These are phyloP conservation scores for Parachaetomium inaequale DNA, from an alignment of 495 filamentous ascomycete species.

Conservation along the genomic window DNA sequence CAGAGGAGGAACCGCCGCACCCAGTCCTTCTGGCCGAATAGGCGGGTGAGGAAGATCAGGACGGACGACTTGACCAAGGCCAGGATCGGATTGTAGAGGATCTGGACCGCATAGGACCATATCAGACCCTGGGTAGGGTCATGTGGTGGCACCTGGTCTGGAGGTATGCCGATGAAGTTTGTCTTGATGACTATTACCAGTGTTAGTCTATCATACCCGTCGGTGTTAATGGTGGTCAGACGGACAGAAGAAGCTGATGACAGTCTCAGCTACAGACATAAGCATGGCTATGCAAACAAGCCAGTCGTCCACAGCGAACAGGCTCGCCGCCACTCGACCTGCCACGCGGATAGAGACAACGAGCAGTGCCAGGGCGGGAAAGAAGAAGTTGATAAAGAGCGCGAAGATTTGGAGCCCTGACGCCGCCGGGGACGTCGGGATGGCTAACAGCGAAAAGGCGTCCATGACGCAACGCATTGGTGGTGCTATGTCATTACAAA, in stretches of 20 bases:
- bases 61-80: constrained; percentile 57
- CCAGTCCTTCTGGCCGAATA: constrained; percentile 45
- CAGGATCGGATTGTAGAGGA: constrained; percentile 62
- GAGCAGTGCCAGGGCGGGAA: constrained; percentile 44
- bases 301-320: constrained; percentile 44
- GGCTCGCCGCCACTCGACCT: constrained; percentile 35
- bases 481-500: constrained; percentile 31
- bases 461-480: constrained; percentile 26
- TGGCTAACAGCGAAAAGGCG: constrained; percentile 23
- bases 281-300: constrained; percentile 46
- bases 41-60: constrained; percentile 54
- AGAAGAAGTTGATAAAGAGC: constrained; percentile 46
- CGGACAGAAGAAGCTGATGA: constrained; percentile 46
- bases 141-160: constrained; percentile 43
- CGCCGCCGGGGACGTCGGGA: constrained; percentile 19
- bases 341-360: constrained; percentile 43
- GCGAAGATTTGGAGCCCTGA: constrained; percentile 42
- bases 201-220: constrained; percentile 5
- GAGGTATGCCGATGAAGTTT: constrained; percentile 50
- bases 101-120: constrained; percentile 54
- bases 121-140: constrained; percentile 40
- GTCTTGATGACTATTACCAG: constrained; percentile 46
- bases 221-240: not conserved
- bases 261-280: constrained; percentile 42
- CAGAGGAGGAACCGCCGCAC: constrained; percentile 44